Percentiles rank a stretch among this genome's conserved stretches.
phyloP scores from a whole-genome alignment of 2,329 filamentous ascomycete genomes.

The Alternaria sp. region DNA sequence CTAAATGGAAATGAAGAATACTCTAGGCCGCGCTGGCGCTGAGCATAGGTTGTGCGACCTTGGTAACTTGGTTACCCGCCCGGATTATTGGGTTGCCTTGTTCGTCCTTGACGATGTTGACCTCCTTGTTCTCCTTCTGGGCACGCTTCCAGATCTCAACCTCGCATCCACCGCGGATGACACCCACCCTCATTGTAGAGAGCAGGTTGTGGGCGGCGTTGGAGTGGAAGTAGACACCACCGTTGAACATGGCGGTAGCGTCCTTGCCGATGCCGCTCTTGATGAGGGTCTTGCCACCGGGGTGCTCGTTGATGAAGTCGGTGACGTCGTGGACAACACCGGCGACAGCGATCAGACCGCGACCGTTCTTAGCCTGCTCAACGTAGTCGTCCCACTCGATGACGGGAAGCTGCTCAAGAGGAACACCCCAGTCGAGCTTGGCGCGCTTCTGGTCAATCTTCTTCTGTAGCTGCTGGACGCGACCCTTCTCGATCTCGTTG shows the following conservation, averaged over 20 bases:
- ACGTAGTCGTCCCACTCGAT: conserved; percentile 54
- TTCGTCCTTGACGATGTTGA: conserved; percentile 79
- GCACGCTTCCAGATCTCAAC: conserved; percentile 55
- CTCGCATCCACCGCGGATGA: conserved; percentile 52
- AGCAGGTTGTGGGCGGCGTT: conserved; percentile 53
- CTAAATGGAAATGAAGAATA: conserved; percentile 21
- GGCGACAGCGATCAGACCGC: conserved; percentile 49
- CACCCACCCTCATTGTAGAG: conserved; percentile 52
- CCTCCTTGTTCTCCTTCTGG: conserved; percentile 67
- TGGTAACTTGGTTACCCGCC: conserved; percentile 84
- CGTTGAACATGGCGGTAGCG: conserved; percentile 54
- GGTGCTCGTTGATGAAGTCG: conserved; percentile 52
- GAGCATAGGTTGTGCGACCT: conserved; percentile 77
- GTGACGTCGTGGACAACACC: conserved; percentile 53
- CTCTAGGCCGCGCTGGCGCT: conserved; percentile 81
- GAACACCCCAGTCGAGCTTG: conserved; percentile 52
- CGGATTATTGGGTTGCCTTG: conserved; percentile 82
- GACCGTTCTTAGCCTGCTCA: conserved; percentile 51
- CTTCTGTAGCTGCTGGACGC: conserved; percentile 53
- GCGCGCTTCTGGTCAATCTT: conserved; percentile 54
- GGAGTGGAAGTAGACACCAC: conserved; percentile 52
- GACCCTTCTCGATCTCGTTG: conserved; percentile 54
- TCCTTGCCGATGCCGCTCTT: conserved; percentile 52
- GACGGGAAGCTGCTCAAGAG: conserved; percentile 52
- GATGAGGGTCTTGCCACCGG: conserved; percentile 53